Evolutionary conservation across 2,329 filamentous ascomycete species (phyloP).

Genomic region (Beauveria sp.): DNA sequence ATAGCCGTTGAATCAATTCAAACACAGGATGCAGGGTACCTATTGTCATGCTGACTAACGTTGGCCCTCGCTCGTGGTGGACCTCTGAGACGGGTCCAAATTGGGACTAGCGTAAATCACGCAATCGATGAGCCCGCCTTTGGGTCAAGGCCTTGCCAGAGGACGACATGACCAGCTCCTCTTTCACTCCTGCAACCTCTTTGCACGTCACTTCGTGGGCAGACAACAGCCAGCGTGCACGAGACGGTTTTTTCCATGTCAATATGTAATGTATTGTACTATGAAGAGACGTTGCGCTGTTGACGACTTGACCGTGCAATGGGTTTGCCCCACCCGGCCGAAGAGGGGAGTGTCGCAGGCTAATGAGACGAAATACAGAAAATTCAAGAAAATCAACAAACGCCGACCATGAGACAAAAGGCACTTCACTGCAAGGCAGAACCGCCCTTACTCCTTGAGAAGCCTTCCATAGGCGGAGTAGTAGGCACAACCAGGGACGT

Average conservation of each 20-base stretch:
- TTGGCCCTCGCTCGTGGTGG: not conserved
- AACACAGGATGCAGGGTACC: not conserved
- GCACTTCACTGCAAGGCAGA: conserved; percentile 5
- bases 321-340: conserved; percentile 4
- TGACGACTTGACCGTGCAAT: not conserved
- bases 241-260: conserved; percentile 17
- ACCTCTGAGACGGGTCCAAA: not conserved
- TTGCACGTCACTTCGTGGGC: conserved; percentile 11
- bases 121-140: conserved; percentile 23
- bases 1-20: not conserved
- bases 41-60: conserved; percentile 1
- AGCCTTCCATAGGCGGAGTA: conserved; percentile 56
- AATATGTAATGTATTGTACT: conserved; percentile 13
- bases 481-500: conserved; percentile 64
- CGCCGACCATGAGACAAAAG: conserved; percentile 8
- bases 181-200: conserved; percentile 16
- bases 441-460: conserved; percentile 28
- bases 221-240: conserved; percentile 5
- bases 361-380: conserved; percentile 10
- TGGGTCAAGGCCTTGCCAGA: conserved; percentile 13
- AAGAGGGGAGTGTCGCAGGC: conserved; percentile 1
- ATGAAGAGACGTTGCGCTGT: conserved; percentile 5
- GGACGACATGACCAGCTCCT: conserved; percentile 15
- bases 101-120: conserved; percentile 24
- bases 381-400: conserved; percentile 11